Base-by-base conservation (phyloP, 441 rosid genomes). In the Brassica hybrid region DNA sequence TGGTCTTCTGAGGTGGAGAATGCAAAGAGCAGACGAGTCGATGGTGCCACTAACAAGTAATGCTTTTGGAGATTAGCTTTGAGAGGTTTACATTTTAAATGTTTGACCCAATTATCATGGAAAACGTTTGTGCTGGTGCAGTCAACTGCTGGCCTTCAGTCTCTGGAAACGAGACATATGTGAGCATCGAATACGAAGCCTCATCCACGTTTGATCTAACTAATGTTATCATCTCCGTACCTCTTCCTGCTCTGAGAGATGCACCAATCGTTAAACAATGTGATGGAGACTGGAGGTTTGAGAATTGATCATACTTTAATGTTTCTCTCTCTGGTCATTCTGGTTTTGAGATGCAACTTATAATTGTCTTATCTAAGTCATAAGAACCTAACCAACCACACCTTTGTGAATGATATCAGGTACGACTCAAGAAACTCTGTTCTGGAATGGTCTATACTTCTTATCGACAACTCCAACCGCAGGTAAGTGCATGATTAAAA, bases 141-240 rank as follows among this genome's bases (percentile, higher is more conserved):
- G 99, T 96, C 83, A 94, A 92, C 85, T 96, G 98, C 88, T 92
- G 98, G 98, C 98, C 98, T 71, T 94, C 97, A 36, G 97, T 90
- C 71, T 94, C 99, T 80, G 98, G 97, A 76, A 91, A 87, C 76
- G 97, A 92, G 80, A 94, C 97, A 65, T 91, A 83, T 72, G 97
- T 94, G 57, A 94, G 91, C 94, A 88, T 96, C 60, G 99, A 94
- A 75, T 96, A 96, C 71, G 99, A 96, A 84, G 97, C 98, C 78
- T 86, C 94, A 10, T 81, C 92, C 34, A 80, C 84, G 86, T 92
- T 96, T 88, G 98, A 96, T 80, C 88, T 96, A 72, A 87, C 85
- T 70, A 94, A 92, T 74, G 96, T 96, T 19, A 79, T 86, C 73
- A 90, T 96, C 76, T 90, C 92, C 6, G 97, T 96, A 27, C 93